phyloP scores from a whole-genome alignment of 2,329 filamentous ascomycete species.

The Microthyrium microscopicum region DNA sequence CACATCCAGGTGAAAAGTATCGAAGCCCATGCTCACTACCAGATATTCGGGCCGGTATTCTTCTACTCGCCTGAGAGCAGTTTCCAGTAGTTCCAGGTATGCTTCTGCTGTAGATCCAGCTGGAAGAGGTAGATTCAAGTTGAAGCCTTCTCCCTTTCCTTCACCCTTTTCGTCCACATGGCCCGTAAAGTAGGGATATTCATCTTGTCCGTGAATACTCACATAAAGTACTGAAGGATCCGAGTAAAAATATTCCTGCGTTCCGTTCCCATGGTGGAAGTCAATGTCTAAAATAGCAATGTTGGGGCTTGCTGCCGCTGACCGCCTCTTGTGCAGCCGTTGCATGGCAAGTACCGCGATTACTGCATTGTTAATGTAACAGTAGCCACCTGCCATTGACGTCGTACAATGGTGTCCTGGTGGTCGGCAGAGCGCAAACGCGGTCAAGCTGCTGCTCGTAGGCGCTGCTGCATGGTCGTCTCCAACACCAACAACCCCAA shows the following conservation, averaged over 20 bases:
- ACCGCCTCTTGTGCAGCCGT: background rate
- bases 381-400: slow-evolving; percentile 14
- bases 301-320: slow-evolving; percentile 2
- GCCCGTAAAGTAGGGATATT: slow-evolving; percentile 18
- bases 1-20: slow-evolving; percentile 14
- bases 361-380: slow-evolving; percentile 16
- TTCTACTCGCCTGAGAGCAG: slow-evolving; percentile 9
- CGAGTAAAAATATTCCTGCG: slow-evolving; percentile 16
- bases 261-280: slow-evolving; percentile 17
- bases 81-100: slow-evolving; percentile 7
- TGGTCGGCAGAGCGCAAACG: slow-evolving; percentile 13
- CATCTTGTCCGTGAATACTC: slow-evolving; percentile 19
- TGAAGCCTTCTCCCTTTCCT: slow-evolving; percentile 12
- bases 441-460: slow-evolving; percentile 2
- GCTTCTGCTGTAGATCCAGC: background rate
- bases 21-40: slow-evolving; percentile 14
- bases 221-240: slow-evolving; percentile 17
- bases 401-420: slow-evolving; percentile 15
- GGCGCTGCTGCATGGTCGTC: background rate
- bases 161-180: slow-evolving; percentile 9
- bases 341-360: slow-evolving; percentile 12
- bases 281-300: slow-evolving; percentile 15
- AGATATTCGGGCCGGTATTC: slow-evolving; percentile 11
- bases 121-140: slow-evolving; percentile 9
- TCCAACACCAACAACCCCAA: background rate